These are phyloP conservation scores for Thoreauomyces humboldtii DNA, from an alignment of 192 early-diverging fungal genomes.

Conservation along the genomic window DNA sequence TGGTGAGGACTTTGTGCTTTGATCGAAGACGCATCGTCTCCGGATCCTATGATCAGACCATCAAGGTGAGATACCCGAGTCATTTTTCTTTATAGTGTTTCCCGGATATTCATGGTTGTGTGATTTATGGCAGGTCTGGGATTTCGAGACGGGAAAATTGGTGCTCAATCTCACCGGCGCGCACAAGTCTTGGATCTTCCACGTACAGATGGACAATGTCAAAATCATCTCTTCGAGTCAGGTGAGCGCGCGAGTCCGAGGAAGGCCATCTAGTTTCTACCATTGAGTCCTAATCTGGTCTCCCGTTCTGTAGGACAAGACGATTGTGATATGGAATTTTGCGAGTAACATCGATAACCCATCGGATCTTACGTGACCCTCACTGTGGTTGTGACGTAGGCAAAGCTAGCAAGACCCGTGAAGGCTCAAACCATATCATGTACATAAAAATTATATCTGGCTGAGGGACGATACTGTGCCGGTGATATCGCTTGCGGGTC, in stretches of 20 bases:
- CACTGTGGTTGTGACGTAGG: too few relatives aligned
- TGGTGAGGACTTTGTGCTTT: conserved; percentile 88
- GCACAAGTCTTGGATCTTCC: conserved; percentile 95
- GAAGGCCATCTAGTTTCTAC: background rate
- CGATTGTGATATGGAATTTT: conserved; percentile 59
- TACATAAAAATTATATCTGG: too few relatives aligned
- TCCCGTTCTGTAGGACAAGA: conserved; percentile 39
- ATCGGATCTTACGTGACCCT: conserved; percentile 15
- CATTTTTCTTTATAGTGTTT: too few relatives aligned
- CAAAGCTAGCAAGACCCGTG: too few relatives aligned
- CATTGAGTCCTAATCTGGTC: background rate
- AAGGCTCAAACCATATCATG: too few relatives aligned
- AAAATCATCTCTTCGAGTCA: conserved; percentile 78
- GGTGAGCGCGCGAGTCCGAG: conserved; percentile 29
- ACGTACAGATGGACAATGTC: conserved; percentile 81
- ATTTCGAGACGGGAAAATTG: conserved; percentile 74
- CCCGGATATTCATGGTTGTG: too few relatives aligned
- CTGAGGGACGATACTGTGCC: too few relatives aligned
- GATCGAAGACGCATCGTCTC: conserved; percentile 79
- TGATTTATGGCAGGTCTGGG: too few relatives aligned
- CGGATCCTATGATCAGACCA: conserved; percentile 90
- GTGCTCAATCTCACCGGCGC: conserved; percentile 68
- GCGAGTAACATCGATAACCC: conserved; percentile 11
- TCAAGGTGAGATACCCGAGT: too few relatives aligned
- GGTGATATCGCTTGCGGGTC: too few relatives aligned